Base-by-base conservation (phyloP, 2,329 filamentous ascomycete genomes). In the Calonectria pseudoturangicola region DNA sequence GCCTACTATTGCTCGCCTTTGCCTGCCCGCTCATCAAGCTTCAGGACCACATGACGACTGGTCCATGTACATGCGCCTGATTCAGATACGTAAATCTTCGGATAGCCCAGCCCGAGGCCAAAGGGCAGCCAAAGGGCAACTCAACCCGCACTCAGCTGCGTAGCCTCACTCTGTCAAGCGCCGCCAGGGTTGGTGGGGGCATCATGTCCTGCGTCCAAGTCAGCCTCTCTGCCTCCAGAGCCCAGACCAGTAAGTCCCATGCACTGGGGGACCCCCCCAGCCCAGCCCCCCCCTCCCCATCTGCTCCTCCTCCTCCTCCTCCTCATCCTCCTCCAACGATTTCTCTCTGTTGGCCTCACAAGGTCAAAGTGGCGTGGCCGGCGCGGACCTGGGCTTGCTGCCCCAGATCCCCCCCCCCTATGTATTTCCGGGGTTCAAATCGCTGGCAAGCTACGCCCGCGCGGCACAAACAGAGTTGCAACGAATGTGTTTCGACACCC, bases 401-500 rank as follows among this genome's bases (percentile, higher is more conserved):
- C 48, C 63, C 63, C 63, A 54, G 63, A 66, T 54, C 33, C 21
- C 21, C 21, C 33, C 56, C 27, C 30, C 33, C 13, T 28, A 25
- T 63, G 39, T 15, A 45, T 45, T 63, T 63, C 58, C 58, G 58
- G 58, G 64, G 64, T 58, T 36, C n/a, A n/a, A 4, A 4, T 58
- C 33, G 54, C 12, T 36, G 36, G 54, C 54, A 33, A 21, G 15
- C 30, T 21, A 41, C 54, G 33, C 33, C 33, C 54, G 54, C 54
- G 28, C 28, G 33, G 28, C 33, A 16, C 54, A 56, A 30, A 63
- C 18, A 45, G 39, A 43, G 58, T 63, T n/a, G 50, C 60, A 43
- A 50, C 25, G 27, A 50, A 28, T 41, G 60, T 65, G 68, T 50
- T 68, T 68, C 51, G 66, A 67, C 64, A 41, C 30, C 28, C 60